Evolutionary conservation across 2,329 filamentous ascomycete genomes (phyloP), one percentile per base, ranked within the genome.

Genomic region (Didymella keratinophila): DNA sequence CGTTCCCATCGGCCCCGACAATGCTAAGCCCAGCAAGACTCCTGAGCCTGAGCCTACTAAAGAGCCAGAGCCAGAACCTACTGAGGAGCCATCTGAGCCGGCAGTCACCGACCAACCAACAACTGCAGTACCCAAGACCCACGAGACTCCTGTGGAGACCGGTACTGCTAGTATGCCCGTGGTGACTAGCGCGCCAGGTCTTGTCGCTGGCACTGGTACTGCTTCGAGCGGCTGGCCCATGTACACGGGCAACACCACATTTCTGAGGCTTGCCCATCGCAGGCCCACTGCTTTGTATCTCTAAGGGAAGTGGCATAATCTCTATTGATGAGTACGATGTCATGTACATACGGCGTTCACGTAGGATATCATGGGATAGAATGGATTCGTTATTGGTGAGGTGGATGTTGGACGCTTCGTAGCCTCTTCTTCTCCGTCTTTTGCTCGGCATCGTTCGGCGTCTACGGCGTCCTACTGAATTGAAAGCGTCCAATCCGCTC

Each of bases 1-100:
- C 42, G 47, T 69, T 16, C 60, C 56, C 18, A 34, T 69, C 47
- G 66, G 66, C 2, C 49, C 55, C 16, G 61, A 68, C 39, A 58
- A 62, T n/a, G 60, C 58, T 5, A 62, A 57, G 50, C 59, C 62
- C 2, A 60, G 56, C 4, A 54, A 58, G 14, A 37, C 52, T 34
- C 48, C 55, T 8, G 58, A 61, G 45, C 55, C 58, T 8, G 53
- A 53, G 21, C 48, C 55, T 18, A 59, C 51, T 4, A 42, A 54
- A 20, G 49, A 59, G 32, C 52, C 52, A n/a, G 52, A 61, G 39
- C 43, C 58, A 20, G 56, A 53, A 11, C 32, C 51, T 1, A 58
- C 53, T 14, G 58, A 56, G 32, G 45, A 59, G 20, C 52, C 54
- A 5, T 25, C 30, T 18, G 52, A 58, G 21, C 57, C 61, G 36